phyloP scores from a whole-genome alignment of 768 basidiomycete species.

The Hypsizygus marmoreus region DNA sequence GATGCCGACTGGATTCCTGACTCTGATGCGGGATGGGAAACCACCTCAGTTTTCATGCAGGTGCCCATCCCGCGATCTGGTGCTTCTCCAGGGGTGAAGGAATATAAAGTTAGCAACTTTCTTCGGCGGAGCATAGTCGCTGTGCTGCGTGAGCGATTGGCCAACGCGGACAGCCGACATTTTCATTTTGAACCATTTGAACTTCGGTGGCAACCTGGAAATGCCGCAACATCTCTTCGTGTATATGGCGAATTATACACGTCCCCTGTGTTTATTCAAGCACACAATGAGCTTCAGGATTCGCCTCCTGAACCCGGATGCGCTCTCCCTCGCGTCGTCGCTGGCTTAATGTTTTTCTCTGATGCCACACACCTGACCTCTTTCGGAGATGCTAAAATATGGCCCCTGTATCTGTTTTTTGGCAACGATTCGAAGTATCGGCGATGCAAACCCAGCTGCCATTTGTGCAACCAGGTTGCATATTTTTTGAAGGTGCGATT shows the following conservation, averaged over 20 bases:
- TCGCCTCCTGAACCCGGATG: constrained; percentile 7
- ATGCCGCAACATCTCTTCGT: constrained; percentile 24
- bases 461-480: constrained; percentile 10
- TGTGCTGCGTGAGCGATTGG: no score
- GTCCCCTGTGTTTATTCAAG: constrained; percentile 12
- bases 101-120: no score
- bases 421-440: constrained; percentile 27
- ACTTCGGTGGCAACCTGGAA: no score
- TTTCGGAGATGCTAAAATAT: constrained; percentile 29
- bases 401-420: constrained; percentile 28
- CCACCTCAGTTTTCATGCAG: not conserved
- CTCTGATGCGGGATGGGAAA: not conserved
- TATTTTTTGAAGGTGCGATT: constrained; percentile 7
- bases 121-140: no score
- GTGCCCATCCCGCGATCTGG: not conserved
- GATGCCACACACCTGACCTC: constrained; percentile 29
- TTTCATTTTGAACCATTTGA: no score
- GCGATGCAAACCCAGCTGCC: constrained; percentile 8
- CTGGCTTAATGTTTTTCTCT: constrained; percentile 26
- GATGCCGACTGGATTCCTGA: not conserved
- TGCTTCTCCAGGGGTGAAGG: no score
- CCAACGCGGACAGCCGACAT: not conserved
- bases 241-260: constrained; percentile 21
- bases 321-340: constrained; percentile 11
- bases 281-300: constrained; percentile 7